phyloP scores from a whole-genome alignment of 805 yeast genomes.

The Zygoascus flipseniorum region DNA sequence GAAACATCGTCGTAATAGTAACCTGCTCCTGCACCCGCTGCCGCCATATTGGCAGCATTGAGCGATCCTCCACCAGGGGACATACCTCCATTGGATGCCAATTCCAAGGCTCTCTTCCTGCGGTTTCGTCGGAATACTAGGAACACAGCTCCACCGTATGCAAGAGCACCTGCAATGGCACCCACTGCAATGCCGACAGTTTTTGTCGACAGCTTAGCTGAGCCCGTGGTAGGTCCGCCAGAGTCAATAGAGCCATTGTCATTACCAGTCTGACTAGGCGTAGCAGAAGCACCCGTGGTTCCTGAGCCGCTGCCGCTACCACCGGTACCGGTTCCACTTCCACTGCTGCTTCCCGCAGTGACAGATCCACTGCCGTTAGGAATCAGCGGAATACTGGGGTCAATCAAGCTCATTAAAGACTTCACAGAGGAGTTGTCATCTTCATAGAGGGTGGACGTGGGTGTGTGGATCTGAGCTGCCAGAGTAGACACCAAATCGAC shows the following conservation, averaged over 20 bases:
- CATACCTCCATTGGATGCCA: slow-evolving; percentile 1
- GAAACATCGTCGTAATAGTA: slow-evolving; percentile 18
- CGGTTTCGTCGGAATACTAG: slow-evolving; percentile 44
- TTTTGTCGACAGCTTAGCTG: slow-evolving; percentile 32
- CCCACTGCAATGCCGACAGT: slow-evolving; percentile 79
- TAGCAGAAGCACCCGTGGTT: slow-evolving; percentile 1
- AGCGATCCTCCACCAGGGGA: slow-evolving; percentile 5
- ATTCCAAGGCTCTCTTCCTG: slow-evolving; percentile 16
- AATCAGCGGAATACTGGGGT: slow-evolving; percentile 48
- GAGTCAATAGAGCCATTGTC: slow-evolving; percentile 28
- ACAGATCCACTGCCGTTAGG: slow-evolving; percentile 14
- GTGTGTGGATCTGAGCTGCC: slow-evolving; percentile 40
- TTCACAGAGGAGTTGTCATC: slow-evolving; percentile 44
- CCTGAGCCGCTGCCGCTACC: slow-evolving; percentile 16
- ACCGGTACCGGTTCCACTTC: slow-evolving; percentile 23
- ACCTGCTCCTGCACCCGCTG: slow-evolving; percentile 6
- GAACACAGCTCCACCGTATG: slow-evolving; percentile 54
- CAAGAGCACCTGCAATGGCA: slow-evolving; percentile 65
- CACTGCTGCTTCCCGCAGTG: slow-evolving; percentile 3
- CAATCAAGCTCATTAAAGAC: slow-evolving; percentile 62
- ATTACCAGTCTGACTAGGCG: slow-evolving; percentile 3
- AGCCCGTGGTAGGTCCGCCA: slow-evolving; percentile 12
- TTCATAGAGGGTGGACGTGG: slow-evolving; percentile 49
- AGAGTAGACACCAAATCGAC: slow-evolving; percentile 39
- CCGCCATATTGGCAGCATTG: slow-evolving; percentile 6